These are phyloP conservation scores for Iberis pinnata DNA, from an alignment of 345 rosid species.

Conservation along the genomic window DNA sequence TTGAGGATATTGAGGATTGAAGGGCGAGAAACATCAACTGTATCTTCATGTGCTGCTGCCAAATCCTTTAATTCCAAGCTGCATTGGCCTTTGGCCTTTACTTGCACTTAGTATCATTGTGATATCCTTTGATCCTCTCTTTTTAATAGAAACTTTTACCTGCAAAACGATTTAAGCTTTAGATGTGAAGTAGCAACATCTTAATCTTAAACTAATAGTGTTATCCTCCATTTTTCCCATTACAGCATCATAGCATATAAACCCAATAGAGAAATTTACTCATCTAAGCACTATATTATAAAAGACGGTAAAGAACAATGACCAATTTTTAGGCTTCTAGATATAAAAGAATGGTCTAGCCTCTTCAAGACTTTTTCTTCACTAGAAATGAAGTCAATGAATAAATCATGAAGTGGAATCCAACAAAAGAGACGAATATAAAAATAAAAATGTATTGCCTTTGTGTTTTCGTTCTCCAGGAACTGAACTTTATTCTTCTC, in stretches of 20 bases:
- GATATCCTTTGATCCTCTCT: constrained; percentile 31
- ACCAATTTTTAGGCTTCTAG: too few relatives aligned
- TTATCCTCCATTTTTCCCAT: not conserved
- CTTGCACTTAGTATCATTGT: constrained; percentile 39
- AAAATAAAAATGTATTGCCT: constrained; percentile 34
- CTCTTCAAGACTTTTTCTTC: not conserved
- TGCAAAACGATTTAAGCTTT: constrained; percentile 23
- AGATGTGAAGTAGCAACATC: not conserved
- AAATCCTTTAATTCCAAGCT: constrained; percentile 53
- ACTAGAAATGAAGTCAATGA: not conserved
- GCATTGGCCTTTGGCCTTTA: constrained; percentile 52
- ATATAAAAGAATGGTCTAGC: not conserved
- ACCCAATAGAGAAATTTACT: too few relatives aligned
- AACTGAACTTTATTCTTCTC: constrained; percentile 46
- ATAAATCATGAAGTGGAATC: not conserved
- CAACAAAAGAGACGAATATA: too few relatives aligned
- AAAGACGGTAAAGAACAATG: too few relatives aligned
- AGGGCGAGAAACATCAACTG: constrained; percentile 25
- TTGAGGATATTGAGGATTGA: constrained; percentile 27
- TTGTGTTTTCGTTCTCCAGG: constrained; percentile 36
- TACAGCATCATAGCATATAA: not conserved
- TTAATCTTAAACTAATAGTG: not conserved
- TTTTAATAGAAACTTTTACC: constrained; percentile 48
- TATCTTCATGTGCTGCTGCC: constrained; percentile 29
- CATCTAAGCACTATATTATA: too few relatives aligned